Base-by-base conservation (phyloP, 169 alveolate species). In the Plasmodium vivax region DNA sequence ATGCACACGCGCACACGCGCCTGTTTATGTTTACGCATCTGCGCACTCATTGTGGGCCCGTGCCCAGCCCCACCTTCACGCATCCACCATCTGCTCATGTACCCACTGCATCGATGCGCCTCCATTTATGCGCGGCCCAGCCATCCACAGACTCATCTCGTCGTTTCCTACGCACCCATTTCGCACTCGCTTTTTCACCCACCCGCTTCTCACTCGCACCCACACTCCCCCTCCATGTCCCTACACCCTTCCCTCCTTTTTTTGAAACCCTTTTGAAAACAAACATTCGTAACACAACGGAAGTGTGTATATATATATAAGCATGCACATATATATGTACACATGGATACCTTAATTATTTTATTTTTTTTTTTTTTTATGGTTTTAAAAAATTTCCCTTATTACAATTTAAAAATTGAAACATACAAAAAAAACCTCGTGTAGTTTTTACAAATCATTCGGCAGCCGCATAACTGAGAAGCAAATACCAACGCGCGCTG, bases 381-480 rank as follows among this genome's bases (percentile, higher is more conserved):
- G 38, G 85, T 62, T 87, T 87, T 75, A 87, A 85, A 84, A 85
- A 51, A 74, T 68, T 74, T 75, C 32, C 79, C 68, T 27, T 41
- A 75, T 85, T 77, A 85, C 85, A 85, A 85, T 74, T 56, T 84
- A 84, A 71, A 84, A 84, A 75, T 85, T 77, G 51, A 75, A 47
- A 85, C 80, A 75, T 56, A 47, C 30, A 36, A 19, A 75, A 12
- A 84, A 84, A 47, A 32, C n/a, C 75, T 45, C 36, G 54, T 45
- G 43, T 72, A 84, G 45, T 16, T 43, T 84, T 84, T 72, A 72
- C 73, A 73, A 30, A 45, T 84, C 77, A 83, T 23, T 58, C 30
- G 36, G 10, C 38, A 68, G 9, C 27, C 27, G 43, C 43, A 56
- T 27, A 43, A 32, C 6, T 56, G 72, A 62, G 36, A 7, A 12